Percentiles rank a stretch among this genome's conserved stretches.
Conservation (phyloP, 441 rosid species). For the Mallotus japonicus region DNA sequence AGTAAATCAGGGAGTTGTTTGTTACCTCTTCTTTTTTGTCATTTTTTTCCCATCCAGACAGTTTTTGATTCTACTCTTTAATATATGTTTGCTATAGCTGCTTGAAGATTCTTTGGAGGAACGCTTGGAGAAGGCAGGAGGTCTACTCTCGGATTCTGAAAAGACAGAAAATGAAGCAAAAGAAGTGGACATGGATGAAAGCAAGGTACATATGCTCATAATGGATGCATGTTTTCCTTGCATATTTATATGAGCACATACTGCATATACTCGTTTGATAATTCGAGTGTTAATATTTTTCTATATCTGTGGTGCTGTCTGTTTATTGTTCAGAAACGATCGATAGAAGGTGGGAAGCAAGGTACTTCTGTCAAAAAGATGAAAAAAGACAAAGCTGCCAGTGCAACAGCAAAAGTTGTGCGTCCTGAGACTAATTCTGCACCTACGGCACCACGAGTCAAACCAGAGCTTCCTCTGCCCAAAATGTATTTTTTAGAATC, state of each 20-base stretch:
- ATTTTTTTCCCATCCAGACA: conserved; percentile 1
- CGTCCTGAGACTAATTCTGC: conserved; percentile 65
- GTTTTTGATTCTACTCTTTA: conserved; percentile 18
- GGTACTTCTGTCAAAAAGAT: conserved; percentile 74
- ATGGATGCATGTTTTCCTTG: conserved; percentile 6
- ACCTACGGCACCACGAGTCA: conserved; percentile 68
- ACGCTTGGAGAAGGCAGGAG: conserved; percentile 78
- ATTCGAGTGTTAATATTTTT: conserved; percentile 1
- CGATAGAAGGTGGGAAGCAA: conserved; percentile 81
- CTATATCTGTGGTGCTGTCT: conserved; percentile 11
- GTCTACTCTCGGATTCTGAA: conserved; percentile 75
- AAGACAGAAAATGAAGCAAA: conserved; percentile 79
- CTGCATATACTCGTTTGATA: background rate
- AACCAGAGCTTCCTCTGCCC: conserved; percentile 93
- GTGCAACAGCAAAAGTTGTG: conserved; percentile 62
- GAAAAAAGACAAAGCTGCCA: conserved; percentile 81
- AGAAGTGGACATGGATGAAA: conserved; percentile 81
- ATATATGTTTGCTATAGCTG: conserved; percentile 47
- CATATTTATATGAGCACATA: background rate
- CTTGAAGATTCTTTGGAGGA: conserved; percentile 96
- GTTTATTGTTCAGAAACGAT: conserved; percentile 60
- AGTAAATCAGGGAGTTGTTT: background rate
- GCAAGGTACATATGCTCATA: conserved; percentile 55
- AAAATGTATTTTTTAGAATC: conserved; percentile 60
- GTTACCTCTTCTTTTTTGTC: background rate